Conservation (phyloP, 805 yeast genomes). For the Wickerhamomyces hampshirensis region DNA sequence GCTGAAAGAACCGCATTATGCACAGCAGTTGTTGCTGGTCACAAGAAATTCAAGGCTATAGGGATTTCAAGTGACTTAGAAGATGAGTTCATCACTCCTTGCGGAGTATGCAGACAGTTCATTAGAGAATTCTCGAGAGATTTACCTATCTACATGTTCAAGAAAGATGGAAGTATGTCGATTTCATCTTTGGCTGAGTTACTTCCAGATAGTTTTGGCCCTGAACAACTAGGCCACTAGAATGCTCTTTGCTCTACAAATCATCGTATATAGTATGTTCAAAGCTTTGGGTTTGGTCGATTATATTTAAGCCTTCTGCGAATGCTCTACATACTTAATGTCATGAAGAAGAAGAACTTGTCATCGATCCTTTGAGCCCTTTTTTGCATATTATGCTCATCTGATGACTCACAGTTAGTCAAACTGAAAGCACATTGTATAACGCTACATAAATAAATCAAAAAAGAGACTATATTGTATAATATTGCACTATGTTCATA, state of each 20-base stretch:
- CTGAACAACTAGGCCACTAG: constrained; percentile 43
- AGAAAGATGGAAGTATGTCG: constrained; percentile 42
- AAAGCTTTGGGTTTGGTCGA: not conserved
- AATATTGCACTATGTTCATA: too few relatives aligned
- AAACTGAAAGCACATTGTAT: too few relatives aligned
- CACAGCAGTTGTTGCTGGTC: constrained; percentile 46
- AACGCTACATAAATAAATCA: too few relatives aligned
- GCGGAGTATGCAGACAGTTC: constrained; percentile 92
- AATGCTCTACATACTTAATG: too few relatives aligned
- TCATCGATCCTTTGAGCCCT: too few relatives aligned
- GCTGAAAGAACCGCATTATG: constrained; percentile 70
- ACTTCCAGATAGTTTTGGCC: constrained; percentile 85
- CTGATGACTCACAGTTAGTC: too few relatives aligned
- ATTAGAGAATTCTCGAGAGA: constrained; percentile 71
- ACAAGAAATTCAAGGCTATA: constrained; percentile 46
- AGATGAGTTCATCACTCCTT: constrained; percentile 64
- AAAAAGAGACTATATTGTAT: too few relatives aligned
- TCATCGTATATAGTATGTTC: too few relatives aligned
- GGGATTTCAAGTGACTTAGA: constrained; percentile 61
- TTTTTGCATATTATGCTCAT: too few relatives aligned
- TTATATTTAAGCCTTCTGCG: not conserved
- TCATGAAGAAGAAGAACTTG: too few relatives aligned
- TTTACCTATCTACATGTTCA: constrained; percentile 66
- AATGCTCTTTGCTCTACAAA: too few relatives aligned
- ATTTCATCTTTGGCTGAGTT: constrained; percentile 54